A percentile compares a stretch with the other conserved stretches of the same genome.
phyloP scores from a whole-genome alignment of 345 rosid genomes.

The Cardamine occulta region DNA sequence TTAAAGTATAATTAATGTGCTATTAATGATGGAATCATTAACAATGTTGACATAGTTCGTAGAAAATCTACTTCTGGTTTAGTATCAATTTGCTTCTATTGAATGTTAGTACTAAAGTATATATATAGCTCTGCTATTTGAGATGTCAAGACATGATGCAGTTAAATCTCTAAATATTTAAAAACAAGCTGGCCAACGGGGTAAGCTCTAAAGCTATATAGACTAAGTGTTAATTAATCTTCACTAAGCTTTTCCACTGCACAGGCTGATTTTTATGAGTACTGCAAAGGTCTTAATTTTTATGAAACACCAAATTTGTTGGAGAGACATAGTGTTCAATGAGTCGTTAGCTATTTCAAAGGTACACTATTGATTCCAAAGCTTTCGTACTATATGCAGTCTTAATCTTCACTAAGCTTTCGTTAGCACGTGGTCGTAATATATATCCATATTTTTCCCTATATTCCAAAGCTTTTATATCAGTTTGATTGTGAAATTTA shows the following conservation, averaged over 20 bases:
- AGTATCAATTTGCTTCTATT: constrained; percentile 26
- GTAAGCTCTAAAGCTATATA: constrained; percentile 37
- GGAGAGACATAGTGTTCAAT: not conserved
- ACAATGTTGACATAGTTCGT: constrained; percentile 87
- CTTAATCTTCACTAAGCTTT: no score
- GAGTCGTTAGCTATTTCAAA: no score
- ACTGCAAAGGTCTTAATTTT: no score
- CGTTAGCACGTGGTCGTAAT: no score
- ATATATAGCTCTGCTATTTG: constrained; percentile 47
- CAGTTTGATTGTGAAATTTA: no score
- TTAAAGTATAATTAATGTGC: constrained; percentile 78
- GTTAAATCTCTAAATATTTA: constrained; percentile 80
- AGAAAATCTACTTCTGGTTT: constrained; percentile 15
- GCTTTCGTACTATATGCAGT: no score
- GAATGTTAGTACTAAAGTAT: no score
- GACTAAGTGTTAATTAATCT: no score
- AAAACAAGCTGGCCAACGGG: constrained; percentile 91
- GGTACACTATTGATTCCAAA: not conserved
- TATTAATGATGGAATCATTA: constrained; percentile 82
- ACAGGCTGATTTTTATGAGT: no score
- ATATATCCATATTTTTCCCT: no score
- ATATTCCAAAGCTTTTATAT: no score
- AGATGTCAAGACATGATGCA: constrained; percentile 92
- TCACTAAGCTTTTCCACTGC: no score
- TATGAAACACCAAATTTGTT: not conserved